Conservation (phyloP, 371 early-diverging fungal species). For the Batrachochytrium dendrobatidis region DNA sequence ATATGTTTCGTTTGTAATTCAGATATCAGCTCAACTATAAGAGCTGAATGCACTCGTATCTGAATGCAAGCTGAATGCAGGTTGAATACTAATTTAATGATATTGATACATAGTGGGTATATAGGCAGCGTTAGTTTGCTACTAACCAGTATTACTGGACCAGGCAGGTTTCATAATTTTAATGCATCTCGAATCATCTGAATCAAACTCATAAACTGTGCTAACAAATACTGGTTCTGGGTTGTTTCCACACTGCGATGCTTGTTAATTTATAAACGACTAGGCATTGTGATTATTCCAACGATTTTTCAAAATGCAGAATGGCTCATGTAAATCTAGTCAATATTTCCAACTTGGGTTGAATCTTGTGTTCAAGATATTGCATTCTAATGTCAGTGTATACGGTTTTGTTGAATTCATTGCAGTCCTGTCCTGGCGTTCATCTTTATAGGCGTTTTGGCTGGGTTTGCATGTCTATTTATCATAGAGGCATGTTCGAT, state of each 20-base stretch:
- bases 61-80: too few species aligned
- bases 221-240: too few species aligned
- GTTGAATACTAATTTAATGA: too few species aligned
- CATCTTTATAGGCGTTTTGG: constrained; percentile 25
- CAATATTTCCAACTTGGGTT: neutral
- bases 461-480: constrained; percentile 33
- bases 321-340: constrained; percentile 34
- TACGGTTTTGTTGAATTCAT: neutral
- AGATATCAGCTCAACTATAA: too few species aligned
- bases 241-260: too few species aligned
- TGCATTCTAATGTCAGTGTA: neutral
- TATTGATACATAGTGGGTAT: too few species aligned
- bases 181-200: neutral
- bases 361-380: neutral
- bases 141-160: constrained; percentile 34
- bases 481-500: constrained; percentile 35
- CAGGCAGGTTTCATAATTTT: constrained; percentile 13
- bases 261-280: neutral
- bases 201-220: constrained; percentile 3
- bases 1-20: too few species aligned
- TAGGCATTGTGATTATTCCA: constrained; percentile 29
- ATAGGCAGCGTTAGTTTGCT: constrained; percentile 33
- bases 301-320: constrained; percentile 32
- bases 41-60: too few species aligned
- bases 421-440: constrained; percentile 30